Evolutionary conservation across 1,284 basidiomycete genomes (phyloP), one percentile per base, ranked within the genome.

Genomic region (Boletus smithii): DNA sequence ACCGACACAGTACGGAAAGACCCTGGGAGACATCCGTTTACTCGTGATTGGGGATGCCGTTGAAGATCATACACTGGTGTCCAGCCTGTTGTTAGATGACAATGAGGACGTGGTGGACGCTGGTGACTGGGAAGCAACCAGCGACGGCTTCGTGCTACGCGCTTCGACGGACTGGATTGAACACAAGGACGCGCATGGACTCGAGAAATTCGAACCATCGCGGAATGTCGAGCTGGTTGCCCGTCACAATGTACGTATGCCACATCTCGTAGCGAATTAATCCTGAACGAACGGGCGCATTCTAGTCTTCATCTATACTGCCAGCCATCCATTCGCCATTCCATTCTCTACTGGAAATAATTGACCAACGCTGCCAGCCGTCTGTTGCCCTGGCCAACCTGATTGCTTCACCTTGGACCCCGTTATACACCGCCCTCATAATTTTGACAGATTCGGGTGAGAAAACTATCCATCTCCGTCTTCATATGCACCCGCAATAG

Each of bases 121-220:
- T 13, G 78, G 76, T 3, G 59, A 62, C 6, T 82, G 79, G 78
- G 81, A 83, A 55, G 69, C 74, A 20, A 62, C 66, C 23, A 68
- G 67, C 14, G 59, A 69, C 23, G 69, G 65, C 30, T 62, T 59
- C 35, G 63, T 79, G 22, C 58, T 81, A 22, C 71, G 69, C 20
- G 81, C 81, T 6, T 84, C 81, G 2, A 85, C 83, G 5, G 76
- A 83, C 59, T 87, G 83, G 85, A 65, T 81, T 11, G 81, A 83
- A 57, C 80, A 81, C 55, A 71, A 69, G 23, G 81, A 84, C 60
- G 71, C 70, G 3, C 79, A 83, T 55, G 83, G 81, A 0, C 69
- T 82, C 3, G 83, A 86, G 58, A 78, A 74, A 47, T 77, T 77
- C 38, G 83, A 84, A 56, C 77, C 83, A 7, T 69, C 74, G 17